Evolutionary conservation across 129 eudicot genomes (phyloP), one percentile per base, ranked within the genome.

Genomic region (Escallonia herrerae): DNA sequence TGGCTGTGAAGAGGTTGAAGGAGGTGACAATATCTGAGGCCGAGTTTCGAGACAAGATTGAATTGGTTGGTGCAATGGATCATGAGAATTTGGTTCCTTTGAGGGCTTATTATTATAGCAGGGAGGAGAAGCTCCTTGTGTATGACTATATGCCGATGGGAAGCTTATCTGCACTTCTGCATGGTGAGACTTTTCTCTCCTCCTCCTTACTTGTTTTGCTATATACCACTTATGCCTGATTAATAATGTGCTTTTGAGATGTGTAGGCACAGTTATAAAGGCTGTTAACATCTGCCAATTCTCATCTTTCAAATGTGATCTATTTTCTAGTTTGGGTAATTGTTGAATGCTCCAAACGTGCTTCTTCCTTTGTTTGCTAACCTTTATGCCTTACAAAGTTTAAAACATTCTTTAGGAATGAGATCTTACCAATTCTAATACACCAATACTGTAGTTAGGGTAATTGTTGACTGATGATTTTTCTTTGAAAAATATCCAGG

Each of bases 111-210:
- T 86, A 91, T 60, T 88, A 81, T 62, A 91, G 91, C 65, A 67
- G 81, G 75, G 91, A 91, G 71, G 98, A 91, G 74, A 91, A 88
- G 77, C 98, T 91, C 63, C 89, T 91, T 60, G 98, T 91, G 22
- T 85, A 76, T 66, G 98, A 91, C 62, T 91, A 91, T 63, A 85
- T 91, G 98, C 83, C 96, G 9, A 83, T 75, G 96, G 98, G 98
- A 75, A 91, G 96, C 83, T 78, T 91, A 49, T 91, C 98, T 73
- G 98, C 98, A 41, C 88, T 91, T 71, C 65, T 91, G 15, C 98
- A 91, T 71, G 98, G 98, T 85, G 63, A 74, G 81, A 13, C 44
- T 73, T 50, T 56, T 69, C 14, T 58, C 48, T 76, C 48, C 67
- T 46, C 13, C 12, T 15, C 54, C 52, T 38, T 39, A 68, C n/a